Conservation (phyloP, 768 basidiomycete species). For the Calocera cornea region DNA sequence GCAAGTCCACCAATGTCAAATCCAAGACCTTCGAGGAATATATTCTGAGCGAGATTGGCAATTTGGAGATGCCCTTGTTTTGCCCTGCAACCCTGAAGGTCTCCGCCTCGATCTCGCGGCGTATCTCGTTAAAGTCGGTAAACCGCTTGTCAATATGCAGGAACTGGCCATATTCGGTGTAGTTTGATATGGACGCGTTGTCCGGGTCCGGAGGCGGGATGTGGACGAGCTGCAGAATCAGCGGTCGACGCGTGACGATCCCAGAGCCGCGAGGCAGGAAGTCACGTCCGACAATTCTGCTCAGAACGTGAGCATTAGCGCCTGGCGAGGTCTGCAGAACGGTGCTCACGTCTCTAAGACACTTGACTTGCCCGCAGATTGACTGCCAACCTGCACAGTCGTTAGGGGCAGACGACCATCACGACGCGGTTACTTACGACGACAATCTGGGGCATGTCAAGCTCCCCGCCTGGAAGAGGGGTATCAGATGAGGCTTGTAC, state of each 20-base stretch:
- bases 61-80: constrained; percentile 94
- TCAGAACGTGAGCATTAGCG: constrained; percentile 5
- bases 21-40: constrained; percentile 93
- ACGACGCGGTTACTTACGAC: constrained; percentile 44
- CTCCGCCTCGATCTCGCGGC: constrained; percentile 95
- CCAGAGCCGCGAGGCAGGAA: constrained; percentile 81
- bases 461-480: constrained; percentile 53
- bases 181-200: constrained; percentile 16
- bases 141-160: constrained; percentile 91
- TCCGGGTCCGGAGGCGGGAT: constrained; percentile 39
- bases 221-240: constrained; percentile 91
- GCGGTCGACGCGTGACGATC: constrained; percentile 90
- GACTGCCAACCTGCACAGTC: constrained; percentile 68
- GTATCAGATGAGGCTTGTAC: constrained; percentile 5
- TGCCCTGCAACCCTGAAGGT: constrained; percentile 95
- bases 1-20: constrained; percentile 89
- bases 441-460: constrained; percentile 84
- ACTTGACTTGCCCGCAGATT: constrained; percentile 92
- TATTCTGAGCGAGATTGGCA: constrained; percentile 90
- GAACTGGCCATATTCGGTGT: constrained; percentile 91
- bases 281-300: constrained; percentile 84
- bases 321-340: not conserved
- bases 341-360: constrained; percentile 79
- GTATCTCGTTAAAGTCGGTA: constrained; percentile 89
- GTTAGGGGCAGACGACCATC: constrained; percentile 3